phyloP scores from a whole-genome alignment of 1,284 basidiomycete species.

The Ceratobasidium sp. region DNA sequence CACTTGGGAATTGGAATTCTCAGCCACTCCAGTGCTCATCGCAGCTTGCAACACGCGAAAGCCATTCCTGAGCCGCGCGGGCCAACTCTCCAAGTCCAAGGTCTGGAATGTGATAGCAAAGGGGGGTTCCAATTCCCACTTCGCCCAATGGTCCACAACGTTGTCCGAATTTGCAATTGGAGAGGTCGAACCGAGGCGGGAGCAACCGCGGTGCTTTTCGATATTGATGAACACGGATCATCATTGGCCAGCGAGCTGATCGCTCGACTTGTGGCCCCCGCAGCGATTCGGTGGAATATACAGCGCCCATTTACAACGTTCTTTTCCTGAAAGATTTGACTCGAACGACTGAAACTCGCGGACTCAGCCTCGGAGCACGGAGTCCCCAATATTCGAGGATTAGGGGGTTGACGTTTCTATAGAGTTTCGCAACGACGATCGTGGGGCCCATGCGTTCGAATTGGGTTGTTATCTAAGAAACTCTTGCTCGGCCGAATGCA shows the following conservation, averaged over 20 bases:
- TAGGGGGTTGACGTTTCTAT: slow-evolving; percentile 13
- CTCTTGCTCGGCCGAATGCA: slow-evolving; percentile 17
- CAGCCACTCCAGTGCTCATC: not conserved
- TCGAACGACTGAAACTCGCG: slow-evolving; percentile 9
- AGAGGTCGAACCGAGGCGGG: slow-evolving; percentile 16
- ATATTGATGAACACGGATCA: slow-evolving; percentile 36
- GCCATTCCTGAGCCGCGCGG: not conserved
- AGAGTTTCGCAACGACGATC: not conserved
- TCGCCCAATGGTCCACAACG: slow-evolving; percentile 14
- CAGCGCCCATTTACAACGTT: not conserved
- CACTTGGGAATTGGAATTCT: not conserved
- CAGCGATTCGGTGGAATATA: not conserved
- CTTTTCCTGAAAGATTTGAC: not conserved
- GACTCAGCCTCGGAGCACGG: not conserved
- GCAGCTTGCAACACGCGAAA: not conserved
- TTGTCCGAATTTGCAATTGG: slow-evolving; percentile 30
- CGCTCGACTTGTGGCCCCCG: not conserved
- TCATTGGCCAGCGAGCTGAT: slow-evolving; percentile 16
- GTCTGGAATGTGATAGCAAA: not conserved
- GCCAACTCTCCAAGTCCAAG: not conserved
- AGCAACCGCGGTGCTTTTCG: not conserved
- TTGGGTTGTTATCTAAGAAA: not conserved
- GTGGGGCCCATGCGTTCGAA: not conserved
- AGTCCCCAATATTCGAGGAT: not conserved
- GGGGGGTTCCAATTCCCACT: not conserved